A percentile compares a stretch with the other conserved stretches of the same genome.
Conservation (phyloP, 1,139 yeast species). For the Pichia sp. region DNA sequence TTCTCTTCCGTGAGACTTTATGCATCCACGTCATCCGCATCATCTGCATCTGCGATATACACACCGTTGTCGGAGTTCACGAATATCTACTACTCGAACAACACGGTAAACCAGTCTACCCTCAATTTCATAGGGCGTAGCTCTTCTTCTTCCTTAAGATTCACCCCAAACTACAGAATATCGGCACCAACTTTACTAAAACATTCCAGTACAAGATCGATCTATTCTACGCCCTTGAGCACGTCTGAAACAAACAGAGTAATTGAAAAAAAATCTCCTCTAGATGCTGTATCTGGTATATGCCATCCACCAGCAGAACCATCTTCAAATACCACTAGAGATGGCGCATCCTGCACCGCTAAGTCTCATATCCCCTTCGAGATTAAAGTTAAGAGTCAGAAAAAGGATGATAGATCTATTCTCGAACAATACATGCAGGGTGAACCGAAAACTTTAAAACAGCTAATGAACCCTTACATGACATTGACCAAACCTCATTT, state of each 20-base stretch:
- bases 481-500: conserved; percentile 86
- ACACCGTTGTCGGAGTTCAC: conserved; percentile 1
- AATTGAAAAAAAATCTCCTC: conserved; percentile 15
- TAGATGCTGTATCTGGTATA: conserved; percentile 13
- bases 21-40: background rate
- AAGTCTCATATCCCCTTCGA: conserved; percentile 51
- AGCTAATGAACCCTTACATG: conserved; percentile 53
- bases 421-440: conserved; percentile 25
- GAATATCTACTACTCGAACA: conserved; percentile 25
- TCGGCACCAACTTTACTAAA: background rate
- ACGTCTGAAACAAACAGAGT: background rate
- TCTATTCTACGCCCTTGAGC: conserved; percentile 2
- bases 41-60: background rate
- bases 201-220: conserved; percentile 1
- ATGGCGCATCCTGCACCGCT: background rate
- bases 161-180: conserved; percentile 26
- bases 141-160: conserved; percentile 18
- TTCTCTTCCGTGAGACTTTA: background rate
- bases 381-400: conserved; percentile 39
- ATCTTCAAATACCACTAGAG: background rate
- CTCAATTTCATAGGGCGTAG: conserved; percentile 15
- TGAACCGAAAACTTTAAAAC: conserved; percentile 31
- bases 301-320: conserved; percentile 23
- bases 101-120: conserved; percentile 15
- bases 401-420: conserved; percentile 20